A percentile compares a stretch with the other conserved stretches of the same genome.
These are phyloP conservation scores for Pelagomonas calceolata DNA, from an alignment of 108 stramenopile species.

Conservation along the genomic window DNA sequence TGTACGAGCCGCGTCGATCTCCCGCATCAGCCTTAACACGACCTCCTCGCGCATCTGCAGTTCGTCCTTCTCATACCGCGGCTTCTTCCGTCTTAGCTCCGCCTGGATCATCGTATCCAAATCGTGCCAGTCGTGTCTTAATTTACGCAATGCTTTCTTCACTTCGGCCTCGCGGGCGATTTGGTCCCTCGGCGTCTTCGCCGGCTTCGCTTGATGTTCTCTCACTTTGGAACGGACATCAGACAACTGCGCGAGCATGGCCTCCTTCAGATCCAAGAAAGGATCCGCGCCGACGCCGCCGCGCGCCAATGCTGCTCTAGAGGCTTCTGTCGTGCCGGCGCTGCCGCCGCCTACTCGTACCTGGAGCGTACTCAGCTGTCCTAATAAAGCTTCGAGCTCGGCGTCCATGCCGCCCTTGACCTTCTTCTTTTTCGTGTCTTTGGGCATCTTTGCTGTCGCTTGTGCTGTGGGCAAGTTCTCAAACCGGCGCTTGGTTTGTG, in stretches of 20 bases:
- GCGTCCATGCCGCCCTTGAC: too few relatives aligned
- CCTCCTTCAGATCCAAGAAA: constrained; percentile 64
- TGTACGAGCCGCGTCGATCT: constrained; percentile 26
- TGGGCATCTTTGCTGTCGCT: too few relatives aligned
- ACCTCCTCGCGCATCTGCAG: constrained; percentile 62
- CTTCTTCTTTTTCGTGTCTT: too few relatives aligned
- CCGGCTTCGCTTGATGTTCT: constrained; percentile 34
- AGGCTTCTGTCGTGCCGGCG: neutral
- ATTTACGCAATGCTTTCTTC: constrained; percentile 57
- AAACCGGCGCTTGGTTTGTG: too few relatives aligned
- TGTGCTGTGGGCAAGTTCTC: too few relatives aligned
- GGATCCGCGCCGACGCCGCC: constrained; percentile 9
- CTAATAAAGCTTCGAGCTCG: too few relatives aligned
- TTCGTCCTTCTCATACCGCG: constrained; percentile 70
- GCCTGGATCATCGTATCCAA: constrained; percentile 65
- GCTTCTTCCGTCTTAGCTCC: constrained; percentile 69
- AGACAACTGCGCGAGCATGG: constrained; percentile 56
- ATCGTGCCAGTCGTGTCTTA: constrained; percentile 68
- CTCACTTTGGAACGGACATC: constrained; percentile 47
- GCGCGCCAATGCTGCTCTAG: neutral
- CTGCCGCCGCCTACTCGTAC: too few relatives aligned
- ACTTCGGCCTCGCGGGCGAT: constrained; percentile 65
- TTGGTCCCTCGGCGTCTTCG: constrained; percentile 61
- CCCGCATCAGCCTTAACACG: constrained; percentile 54
- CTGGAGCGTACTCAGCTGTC: too few relatives aligned